phyloP scores from a whole-genome alignment of 805 yeast genomes.

The Ogataea corticis region DNA sequence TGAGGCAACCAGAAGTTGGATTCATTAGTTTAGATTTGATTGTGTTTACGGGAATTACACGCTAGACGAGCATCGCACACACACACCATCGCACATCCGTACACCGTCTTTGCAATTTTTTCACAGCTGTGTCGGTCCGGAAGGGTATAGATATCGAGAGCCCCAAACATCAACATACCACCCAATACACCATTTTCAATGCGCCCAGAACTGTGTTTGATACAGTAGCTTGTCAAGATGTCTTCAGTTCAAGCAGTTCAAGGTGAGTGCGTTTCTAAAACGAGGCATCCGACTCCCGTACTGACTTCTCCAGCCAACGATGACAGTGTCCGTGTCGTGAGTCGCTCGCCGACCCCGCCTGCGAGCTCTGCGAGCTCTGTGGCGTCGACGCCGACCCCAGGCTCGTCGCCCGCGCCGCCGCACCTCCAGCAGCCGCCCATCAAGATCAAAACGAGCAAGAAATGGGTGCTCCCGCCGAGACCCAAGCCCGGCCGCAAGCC shows the following conservation, averaged over 20 bases:
- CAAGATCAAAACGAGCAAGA: conserved; percentile 62
- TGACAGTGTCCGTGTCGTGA: conserved; percentile 4
- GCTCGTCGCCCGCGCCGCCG: conserved; percentile 12
- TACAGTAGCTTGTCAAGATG: background rate
- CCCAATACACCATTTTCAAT: background rate
- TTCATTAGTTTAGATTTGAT: no score
- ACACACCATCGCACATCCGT: no score
- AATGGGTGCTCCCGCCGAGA: conserved; percentile 84
- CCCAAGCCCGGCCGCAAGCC: conserved; percentile 74
- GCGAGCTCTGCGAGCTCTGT: conserved; percentile 11
- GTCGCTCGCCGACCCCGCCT: conserved; percentile 3
- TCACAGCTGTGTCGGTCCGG: background rate
- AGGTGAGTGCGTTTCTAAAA: background rate
- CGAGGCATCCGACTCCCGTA: no score
- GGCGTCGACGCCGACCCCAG: conserved; percentile 13
- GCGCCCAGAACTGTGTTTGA: background rate
- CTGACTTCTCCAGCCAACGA: background rate
- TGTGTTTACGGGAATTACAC: no score
- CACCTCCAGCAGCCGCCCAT: conserved; percentile 18
- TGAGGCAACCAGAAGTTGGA: no score
- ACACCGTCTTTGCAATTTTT: no score
- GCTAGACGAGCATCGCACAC: no score
- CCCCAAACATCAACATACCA: background rate
- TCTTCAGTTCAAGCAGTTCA: background rate
- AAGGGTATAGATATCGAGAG: no score